These are phyloP conservation scores for Phaffia tasmanica DNA, from an alignment of 768 basidiomycete species.

Conservation along the genomic window DNA sequence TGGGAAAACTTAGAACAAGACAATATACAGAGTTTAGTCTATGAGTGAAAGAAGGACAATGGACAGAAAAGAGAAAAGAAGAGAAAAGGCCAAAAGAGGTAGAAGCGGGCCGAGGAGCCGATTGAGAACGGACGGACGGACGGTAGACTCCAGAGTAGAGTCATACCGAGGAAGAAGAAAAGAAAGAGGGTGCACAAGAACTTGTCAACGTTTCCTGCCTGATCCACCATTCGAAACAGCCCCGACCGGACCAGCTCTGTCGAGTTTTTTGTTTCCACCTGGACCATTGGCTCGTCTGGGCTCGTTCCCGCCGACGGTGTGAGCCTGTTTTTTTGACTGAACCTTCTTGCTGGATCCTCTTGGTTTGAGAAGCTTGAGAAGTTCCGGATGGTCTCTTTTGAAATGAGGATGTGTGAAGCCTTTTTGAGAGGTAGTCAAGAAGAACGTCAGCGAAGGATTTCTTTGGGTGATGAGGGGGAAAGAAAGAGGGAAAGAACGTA, in stretches of 20 bases:
- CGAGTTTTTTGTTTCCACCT: constrained; percentile 20
- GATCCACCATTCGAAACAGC: constrained; percentile 46
- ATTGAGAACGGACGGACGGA: no score
- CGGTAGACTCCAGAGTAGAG: no score
- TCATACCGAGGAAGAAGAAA: no score
- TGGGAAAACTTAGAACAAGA: no score
- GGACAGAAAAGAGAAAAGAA: background rate
- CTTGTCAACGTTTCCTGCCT: constrained; percentile 45
- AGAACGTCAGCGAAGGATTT: background rate
- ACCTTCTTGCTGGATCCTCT: constrained; percentile 35
- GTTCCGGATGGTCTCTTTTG: constrained; percentile 85
- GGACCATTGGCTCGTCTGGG: constrained; percentile 13
- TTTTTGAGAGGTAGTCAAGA: constrained; percentile 10
- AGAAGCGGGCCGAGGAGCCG: constrained; percentile 61
- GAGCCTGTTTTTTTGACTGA: constrained; percentile 75
- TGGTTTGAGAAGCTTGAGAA: constrained; percentile 32
- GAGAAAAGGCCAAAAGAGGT: background rate
- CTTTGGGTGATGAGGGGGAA: background rate
- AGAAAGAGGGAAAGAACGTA: background rate
- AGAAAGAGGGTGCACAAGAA: constrained; percentile 49
- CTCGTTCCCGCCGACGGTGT: constrained; percentile 47
- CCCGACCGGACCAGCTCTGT: constrained; percentile 30
- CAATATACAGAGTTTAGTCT: background rate
- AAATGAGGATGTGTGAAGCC: constrained; percentile 81
- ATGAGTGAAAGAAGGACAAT: background rate